phyloP scores from a whole-genome alignment of 2,329 filamentous ascomycete species.

The Ophiostoma novo-ulmi region DNA sequence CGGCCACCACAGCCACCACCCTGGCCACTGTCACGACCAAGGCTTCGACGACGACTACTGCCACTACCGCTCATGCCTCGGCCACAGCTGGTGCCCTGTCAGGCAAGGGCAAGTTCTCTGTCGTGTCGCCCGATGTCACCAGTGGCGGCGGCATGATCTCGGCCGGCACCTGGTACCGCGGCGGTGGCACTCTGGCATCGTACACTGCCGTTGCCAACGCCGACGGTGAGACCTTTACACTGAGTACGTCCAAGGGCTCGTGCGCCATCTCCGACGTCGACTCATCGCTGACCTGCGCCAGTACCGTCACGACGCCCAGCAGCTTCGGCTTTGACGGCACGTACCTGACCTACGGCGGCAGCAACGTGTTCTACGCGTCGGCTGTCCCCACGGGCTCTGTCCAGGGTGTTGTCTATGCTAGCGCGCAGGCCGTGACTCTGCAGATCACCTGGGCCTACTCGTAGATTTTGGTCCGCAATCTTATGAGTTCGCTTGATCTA shows the following conservation, averaged over 20 bases:
- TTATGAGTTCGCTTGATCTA: background rate
- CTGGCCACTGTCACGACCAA: constrained; percentile 15
- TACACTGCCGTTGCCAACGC: constrained; percentile 30
- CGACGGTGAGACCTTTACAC: constrained; percentile 28
- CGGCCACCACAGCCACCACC: constrained; percentile 17
- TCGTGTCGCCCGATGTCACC: constrained; percentile 18
- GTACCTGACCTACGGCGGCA: constrained; percentile 29
- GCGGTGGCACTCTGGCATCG: constrained; percentile 30
- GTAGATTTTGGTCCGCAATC: background rate
- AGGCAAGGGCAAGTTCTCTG: constrained; percentile 24
- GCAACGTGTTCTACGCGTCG: constrained; percentile 28
- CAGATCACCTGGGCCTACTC: constrained; percentile 28
- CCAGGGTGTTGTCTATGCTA: constrained; percentile 30
- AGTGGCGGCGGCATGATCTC: constrained; percentile 30
- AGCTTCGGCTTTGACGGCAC: constrained; percentile 31
- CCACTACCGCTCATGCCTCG: constrained; percentile 12
- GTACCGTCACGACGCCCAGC: constrained; percentile 24
- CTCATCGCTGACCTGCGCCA: constrained; percentile 26
- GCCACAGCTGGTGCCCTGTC: constrained; percentile 17
- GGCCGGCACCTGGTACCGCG: constrained; percentile 31
- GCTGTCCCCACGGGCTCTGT: constrained; percentile 28
- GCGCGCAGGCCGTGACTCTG: constrained; percentile 27
- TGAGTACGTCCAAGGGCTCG: constrained; percentile 30
- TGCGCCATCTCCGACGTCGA: constrained; percentile 27
- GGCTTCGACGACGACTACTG: constrained; percentile 6